Evolutionary conservation across 306 rosid species (phyloP).

Genomic region (Prunus persica): DNA sequence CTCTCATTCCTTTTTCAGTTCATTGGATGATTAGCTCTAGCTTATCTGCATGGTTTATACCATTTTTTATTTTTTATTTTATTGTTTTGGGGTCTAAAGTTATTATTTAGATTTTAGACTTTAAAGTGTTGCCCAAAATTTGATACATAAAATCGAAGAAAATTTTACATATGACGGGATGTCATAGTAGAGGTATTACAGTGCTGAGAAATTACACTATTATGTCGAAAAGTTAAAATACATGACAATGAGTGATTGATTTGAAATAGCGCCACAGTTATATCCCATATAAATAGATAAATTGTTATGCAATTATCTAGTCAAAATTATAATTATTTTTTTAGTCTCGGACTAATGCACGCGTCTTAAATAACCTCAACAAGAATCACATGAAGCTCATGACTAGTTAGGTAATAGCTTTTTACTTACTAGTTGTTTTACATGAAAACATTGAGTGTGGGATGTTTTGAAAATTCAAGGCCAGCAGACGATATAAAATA

Average conservation of each 20-base stretch:
- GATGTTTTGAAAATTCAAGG: too few relatives aligned
- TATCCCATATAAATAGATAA: accelerated
- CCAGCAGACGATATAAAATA: too few relatives aligned
- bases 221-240: too few relatives aligned
- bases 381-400: slow-evolving; percentile 8
- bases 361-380: not conserved
- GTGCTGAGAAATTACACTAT: accelerated
- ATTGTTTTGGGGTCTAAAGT: too few relatives aligned
- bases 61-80: too few relatives aligned
- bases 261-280: accelerated
- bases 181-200: too few relatives aligned
- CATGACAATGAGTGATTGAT: too few relatives aligned
- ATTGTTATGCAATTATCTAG: not conserved
- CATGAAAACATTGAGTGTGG: too few relatives aligned
- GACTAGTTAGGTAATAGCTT: not conserved
- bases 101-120: too few relatives aligned
- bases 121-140: too few relatives aligned
- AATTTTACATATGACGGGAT: too few relatives aligned
- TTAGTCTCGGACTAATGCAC: not conserved
- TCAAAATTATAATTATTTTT: not conserved
- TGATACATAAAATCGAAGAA: too few relatives aligned
- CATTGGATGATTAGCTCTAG: not conserved
- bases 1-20: slow-evolving; percentile 20
- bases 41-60: not conserved
- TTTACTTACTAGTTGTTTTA: not conserved